phyloP scores from a whole-genome alignment of 371 early-diverging fungal species.

The Mucor racemosus region DNA sequence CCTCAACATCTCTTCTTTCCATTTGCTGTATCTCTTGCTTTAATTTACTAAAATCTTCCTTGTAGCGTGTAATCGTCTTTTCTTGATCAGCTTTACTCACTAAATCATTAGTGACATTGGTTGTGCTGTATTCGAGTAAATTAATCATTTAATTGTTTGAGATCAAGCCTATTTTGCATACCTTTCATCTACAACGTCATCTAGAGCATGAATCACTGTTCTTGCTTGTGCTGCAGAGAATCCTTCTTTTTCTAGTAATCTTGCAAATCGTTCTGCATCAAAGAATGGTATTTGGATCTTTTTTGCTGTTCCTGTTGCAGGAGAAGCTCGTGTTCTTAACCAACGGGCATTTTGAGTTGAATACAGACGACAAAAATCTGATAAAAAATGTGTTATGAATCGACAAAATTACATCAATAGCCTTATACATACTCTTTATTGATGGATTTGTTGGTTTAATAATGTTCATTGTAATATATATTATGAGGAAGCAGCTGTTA shows the following conservation, averaged over 20 bases:
- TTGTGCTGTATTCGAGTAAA: conserved; percentile 37
- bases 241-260: conserved; percentile 76
- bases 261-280: conserved; percentile 79
- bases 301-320: neutral
- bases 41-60: conserved; percentile 86
- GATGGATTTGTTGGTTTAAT: neutral
- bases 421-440: neutral
- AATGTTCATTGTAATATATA: neutral
- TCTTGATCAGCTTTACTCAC: conserved; percentile 88
- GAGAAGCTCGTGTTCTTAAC: conserved; percentile 25
- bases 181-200: conserved; percentile 84
- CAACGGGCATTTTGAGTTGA: conserved; percentile 15
- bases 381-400: neutral
- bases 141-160: too few species aligned
- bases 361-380: conserved; percentile 3
- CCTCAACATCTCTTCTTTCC: conserved; percentile 87
- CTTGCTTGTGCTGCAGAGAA: conserved; percentile 76
- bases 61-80: conserved; percentile 81
- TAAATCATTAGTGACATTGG: conserved; percentile 64
- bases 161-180: conserved; percentile 15
- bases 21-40: conserved; percentile 87
- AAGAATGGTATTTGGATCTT: conserved; percentile 56
- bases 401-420: neutral
- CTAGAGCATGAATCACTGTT: conserved; percentile 77
- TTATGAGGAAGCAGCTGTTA: neutral